Conservation (phyloP, 169 alveolate genomes). For the Perkinsus chesapeaki region DNA sequence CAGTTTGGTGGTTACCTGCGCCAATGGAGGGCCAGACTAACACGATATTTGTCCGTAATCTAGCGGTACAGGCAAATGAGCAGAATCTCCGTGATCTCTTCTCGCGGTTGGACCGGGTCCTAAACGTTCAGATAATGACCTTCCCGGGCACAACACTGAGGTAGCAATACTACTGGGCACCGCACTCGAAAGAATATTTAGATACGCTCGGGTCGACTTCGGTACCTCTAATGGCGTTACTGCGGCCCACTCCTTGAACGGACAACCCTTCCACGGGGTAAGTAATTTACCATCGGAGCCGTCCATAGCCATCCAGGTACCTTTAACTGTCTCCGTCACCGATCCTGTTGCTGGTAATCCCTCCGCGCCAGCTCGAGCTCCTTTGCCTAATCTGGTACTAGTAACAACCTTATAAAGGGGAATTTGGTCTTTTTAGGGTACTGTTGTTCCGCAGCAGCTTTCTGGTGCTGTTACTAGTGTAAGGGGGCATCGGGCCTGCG, state of each 20-base stretch:
- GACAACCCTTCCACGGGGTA: not conserved
- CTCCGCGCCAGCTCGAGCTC: not conserved
- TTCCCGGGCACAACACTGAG: not conserved
- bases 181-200: not conserved
- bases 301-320: not conserved
- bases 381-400: not conserved
- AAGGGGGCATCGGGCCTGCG: not conserved
- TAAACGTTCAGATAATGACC: not conserved
- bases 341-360: not conserved
- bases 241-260: not conserved
- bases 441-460: not conserved
- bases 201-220: not conserved
- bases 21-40: not conserved
- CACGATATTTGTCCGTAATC: not conserved
- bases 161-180: not conserved
- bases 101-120: not conserved
- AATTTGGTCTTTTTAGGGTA: not conserved
- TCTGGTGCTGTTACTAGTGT: not conserved
- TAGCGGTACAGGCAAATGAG: slow-evolving; percentile 1
- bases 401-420: not conserved
- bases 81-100: not conserved
- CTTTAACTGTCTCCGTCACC: not conserved
- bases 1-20: no score
- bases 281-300: not conserved
- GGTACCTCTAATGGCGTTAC: not conserved